Percentiles rank a stretch among this genome's conserved stretches.
These are phyloP conservation scores for Coprinellus micaceus DNA, from an alignment of 768 basidiomycete genomes.

Conservation along the genomic window DNA sequence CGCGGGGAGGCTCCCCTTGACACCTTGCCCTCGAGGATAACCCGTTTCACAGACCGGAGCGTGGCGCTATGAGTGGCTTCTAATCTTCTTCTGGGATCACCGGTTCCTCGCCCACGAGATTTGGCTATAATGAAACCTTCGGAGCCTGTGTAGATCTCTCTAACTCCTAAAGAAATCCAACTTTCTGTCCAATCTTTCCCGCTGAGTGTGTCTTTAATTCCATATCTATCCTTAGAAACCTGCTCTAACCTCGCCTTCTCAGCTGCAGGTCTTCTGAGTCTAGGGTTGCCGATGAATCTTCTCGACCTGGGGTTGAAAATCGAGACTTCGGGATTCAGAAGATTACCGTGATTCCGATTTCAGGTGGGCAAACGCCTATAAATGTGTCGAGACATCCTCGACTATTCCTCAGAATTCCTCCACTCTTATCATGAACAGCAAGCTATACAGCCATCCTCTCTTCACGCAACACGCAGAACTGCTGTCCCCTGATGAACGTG, in stretches of 20 bases:
- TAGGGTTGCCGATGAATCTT: conserved; percentile 2
- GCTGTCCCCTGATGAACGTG: conserved; percentile 42
- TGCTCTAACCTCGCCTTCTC: neutral
- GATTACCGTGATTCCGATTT: neutral
- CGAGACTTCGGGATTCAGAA: neutral
- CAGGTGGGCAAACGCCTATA: neutral
- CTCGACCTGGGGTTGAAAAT: neutral
- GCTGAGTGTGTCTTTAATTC: neutral
- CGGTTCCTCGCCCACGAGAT: neutral
- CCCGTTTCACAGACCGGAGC: neutral
- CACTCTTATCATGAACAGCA: neutral
- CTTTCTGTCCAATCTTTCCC: neutral
- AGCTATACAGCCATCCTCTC: conserved; percentile 32
- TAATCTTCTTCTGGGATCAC: neutral
- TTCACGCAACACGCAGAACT: conserved; percentile 43
- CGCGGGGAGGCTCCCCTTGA: neutral
- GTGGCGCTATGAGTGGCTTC: no score
- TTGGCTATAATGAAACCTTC: neutral
- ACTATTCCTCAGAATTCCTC: neutral
- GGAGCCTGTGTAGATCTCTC: conserved; percentile 3
- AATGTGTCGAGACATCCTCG: neutral
- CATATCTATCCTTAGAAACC: neutral
- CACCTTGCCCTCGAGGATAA: neutral
- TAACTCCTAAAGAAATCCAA: neutral
- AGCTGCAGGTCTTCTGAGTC: neutral